These are phyloP conservation scores for Ananas comosus DNA, from an alignment of 176 grass and related monocot species.

Conservation along the genomic window DNA sequence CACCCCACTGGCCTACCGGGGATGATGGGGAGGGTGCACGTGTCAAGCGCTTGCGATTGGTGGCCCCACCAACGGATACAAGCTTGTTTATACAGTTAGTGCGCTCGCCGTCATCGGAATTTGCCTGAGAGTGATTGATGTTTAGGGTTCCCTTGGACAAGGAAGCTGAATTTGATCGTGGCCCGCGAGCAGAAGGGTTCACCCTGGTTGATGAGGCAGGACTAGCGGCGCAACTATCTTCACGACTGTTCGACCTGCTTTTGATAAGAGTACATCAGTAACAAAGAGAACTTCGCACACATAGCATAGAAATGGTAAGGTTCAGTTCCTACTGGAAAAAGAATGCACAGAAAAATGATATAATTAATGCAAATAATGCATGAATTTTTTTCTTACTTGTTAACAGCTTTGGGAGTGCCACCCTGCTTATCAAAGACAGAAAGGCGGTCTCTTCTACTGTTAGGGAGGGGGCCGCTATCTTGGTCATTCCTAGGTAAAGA, in stretches of 20 bases:
- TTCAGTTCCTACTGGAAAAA: not conserved
- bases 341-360: not conserved
- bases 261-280: not conserved
- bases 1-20: slow-evolving; percentile 61
- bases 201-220: slow-evolving; percentile 42
- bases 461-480: slow-evolving; percentile 45
- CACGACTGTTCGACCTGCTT: slow-evolving; percentile 38
- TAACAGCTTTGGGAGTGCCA: slow-evolving; percentile 42
- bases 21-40: slow-evolving; percentile 57
- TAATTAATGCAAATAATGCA: not conserved
- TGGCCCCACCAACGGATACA: slow-evolving; percentile 44
- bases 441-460: slow-evolving; percentile 58
- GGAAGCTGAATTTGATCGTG: slow-evolving; percentile 61
- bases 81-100: slow-evolving; percentile 53
- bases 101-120: slow-evolving; percentile 63
- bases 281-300: not conserved
- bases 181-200: slow-evolving; percentile 54
- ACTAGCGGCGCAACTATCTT: slow-evolving; percentile 39
- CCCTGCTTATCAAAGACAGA: slow-evolving; percentile 45
- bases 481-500: slow-evolving; percentile 56
- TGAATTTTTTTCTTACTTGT: slow-evolving; percentile 53
- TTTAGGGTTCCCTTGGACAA: slow-evolving; percentile 55
- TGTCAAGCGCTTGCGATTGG: slow-evolving; percentile 58
- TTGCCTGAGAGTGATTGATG: slow-evolving; percentile 41
- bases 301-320: not conserved